Percentiles rank a stretch among this genome's conserved stretches.
These are phyloP conservation scores for Apophysomyces ossiformis DNA, from an alignment of 371 early-diverging fungal species.

Conservation along the genomic window DNA sequence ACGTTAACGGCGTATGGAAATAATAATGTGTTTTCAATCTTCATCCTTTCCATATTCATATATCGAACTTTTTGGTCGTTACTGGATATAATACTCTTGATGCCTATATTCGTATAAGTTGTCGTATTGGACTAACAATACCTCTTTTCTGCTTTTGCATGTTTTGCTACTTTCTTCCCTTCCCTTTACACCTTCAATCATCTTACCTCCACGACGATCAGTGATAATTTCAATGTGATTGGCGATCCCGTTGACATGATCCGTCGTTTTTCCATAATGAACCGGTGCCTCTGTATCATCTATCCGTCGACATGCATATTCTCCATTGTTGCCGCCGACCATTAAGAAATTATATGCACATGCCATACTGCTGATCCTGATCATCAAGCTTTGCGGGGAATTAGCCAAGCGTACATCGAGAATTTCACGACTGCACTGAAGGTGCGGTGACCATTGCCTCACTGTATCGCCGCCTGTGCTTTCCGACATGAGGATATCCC, in stretches of 20 bases:
- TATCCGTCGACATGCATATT: constrained; percentile 39
- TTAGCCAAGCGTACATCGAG: constrained; percentile 51
- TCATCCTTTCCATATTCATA: constrained; percentile 55
- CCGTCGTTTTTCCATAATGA: constrained; percentile 41
- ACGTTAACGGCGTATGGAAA: constrained; percentile 78
- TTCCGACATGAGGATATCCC: not conserved
- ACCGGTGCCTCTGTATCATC: constrained; percentile 26
- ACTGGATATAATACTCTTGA: constrained; percentile 52
- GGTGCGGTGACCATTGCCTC: constrained; percentile 70
- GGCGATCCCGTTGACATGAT: constrained; percentile 58
- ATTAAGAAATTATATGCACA: constrained; percentile 58
- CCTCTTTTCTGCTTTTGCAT: not conserved
- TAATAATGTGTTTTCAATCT: constrained; percentile 31
- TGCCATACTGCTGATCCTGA: constrained; percentile 66
- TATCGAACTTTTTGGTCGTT: constrained; percentile 62
- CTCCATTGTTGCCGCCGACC: constrained; percentile 54
- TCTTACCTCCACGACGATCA: constrained; percentile 41
- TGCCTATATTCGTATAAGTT: not conserved
- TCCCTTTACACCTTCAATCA: too few species aligned
- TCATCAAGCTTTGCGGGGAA: constrained; percentile 32
- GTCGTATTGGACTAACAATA: not conserved
- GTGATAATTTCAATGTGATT: constrained; percentile 64
- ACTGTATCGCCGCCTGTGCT: constrained; percentile 56
- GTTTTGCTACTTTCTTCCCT: too few species aligned
- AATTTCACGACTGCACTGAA: constrained; percentile 44